phyloP scores from a whole-genome alignment of 805 yeast genomes.

The Yamadazyma endophytica region DNA sequence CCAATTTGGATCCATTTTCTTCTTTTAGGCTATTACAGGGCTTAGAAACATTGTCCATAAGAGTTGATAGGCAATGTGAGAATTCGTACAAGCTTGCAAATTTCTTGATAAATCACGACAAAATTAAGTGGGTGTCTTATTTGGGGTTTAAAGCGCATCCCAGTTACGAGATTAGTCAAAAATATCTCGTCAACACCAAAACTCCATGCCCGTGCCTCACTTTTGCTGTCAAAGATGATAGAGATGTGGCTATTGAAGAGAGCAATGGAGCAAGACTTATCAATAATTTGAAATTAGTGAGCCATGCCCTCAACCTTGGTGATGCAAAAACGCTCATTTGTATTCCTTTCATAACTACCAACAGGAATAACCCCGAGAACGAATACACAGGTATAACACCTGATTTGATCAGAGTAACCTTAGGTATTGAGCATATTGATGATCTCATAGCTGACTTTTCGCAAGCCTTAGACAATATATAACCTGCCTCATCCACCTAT shows the following conservation, averaged over 20 bases:
- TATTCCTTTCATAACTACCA: constrained; percentile 88
- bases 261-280: constrained; percentile 68
- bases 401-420: constrained; percentile 73
- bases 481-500: no score
- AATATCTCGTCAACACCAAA: constrained; percentile 53
- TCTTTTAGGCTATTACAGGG: constrained; percentile 70
- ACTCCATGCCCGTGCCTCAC: constrained; percentile 87
- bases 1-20: constrained; percentile 84
- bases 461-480: constrained; percentile 64
- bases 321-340: constrained; percentile 82
- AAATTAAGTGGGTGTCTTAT: constrained; percentile 87
- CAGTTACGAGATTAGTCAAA: constrained; percentile 76
- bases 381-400: constrained; percentile 76
- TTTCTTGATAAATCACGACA: constrained; percentile 62
- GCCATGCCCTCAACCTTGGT: constrained; percentile 84
- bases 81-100: constrained; percentile 78
- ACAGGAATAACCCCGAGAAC: constrained; percentile 72
- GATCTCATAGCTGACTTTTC: constrained; percentile 69
- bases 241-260: constrained; percentile 62
- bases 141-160: constrained; percentile 80
- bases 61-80: constrained; percentile 76
- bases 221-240: constrained; percentile 73
- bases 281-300: constrained; percentile 65
- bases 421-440: constrained; percentile 79
- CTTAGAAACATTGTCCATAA: constrained; percentile 62